Conservation (phyloP, 2,329 filamentous ascomycete species). For the Biscogniauxia marginata region DNA sequence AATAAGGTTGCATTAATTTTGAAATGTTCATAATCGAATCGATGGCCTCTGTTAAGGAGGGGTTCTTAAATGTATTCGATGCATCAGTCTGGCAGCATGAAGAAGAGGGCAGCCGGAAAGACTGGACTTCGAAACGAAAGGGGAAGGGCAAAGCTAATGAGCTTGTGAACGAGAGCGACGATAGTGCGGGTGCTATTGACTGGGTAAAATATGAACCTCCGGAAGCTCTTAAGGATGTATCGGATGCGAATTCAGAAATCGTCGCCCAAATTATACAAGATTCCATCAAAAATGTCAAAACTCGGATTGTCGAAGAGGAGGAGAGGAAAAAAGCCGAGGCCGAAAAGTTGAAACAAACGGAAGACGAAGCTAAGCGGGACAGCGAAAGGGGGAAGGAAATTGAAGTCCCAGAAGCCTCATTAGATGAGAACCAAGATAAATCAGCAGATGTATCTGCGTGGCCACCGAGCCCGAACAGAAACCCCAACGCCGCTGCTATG, state of each 20-base stretch:
- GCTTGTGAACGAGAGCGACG: not conserved
- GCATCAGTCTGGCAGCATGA: conserved; percentile 6
- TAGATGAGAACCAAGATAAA: conserved; percentile 1
- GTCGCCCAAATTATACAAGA: conserved; percentile 41
- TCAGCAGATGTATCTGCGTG: not conserved
- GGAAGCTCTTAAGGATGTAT: conserved; percentile 36
- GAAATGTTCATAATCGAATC: conserved; percentile 8
- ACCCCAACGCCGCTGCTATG: conserved; percentile 1
- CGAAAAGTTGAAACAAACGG: conserved; percentile 23
- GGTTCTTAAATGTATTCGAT: conserved; percentile 2
- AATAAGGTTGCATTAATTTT: not conserved
- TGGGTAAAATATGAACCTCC: conserved; percentile 51
- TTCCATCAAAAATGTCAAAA: conserved; percentile 46
- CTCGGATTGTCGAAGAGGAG: conserved; percentile 35
- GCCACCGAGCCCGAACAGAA: not conserved
- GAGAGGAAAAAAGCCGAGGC: conserved; percentile 33
- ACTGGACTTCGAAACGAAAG: conserved; percentile 16
- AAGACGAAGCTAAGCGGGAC: conserved; percentile 9
- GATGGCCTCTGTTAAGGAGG: conserved; percentile 18
- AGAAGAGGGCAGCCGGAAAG: conserved; percentile 2
- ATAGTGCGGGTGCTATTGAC: conserved; percentile 34
- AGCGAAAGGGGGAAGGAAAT: conserved; percentile 3
- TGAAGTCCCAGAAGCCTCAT: conserved; percentile 1
- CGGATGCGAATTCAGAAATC: conserved; percentile 39
- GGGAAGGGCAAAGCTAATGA: conserved; percentile 22